Base-by-base conservation (phyloP, 2,329 filamentous ascomycete genomes). In the Curvularia sp. region DNA sequence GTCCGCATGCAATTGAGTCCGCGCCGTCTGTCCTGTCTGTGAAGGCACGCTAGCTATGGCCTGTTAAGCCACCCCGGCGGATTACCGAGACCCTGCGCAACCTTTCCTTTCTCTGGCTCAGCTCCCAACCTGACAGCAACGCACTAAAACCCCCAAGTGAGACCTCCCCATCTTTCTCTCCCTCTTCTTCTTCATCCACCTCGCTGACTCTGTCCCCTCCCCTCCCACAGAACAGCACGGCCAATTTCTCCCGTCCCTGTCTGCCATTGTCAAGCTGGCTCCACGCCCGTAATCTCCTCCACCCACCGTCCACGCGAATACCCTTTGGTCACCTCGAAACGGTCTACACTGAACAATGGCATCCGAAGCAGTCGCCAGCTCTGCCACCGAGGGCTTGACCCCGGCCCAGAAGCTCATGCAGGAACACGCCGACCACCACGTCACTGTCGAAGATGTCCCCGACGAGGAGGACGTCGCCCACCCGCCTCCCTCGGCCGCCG, bases 381-480 rank as follows among this genome's bases (percentile, higher is more conserved):
- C 71, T 71, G 64, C 69, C 49, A 55, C 67, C 56, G 76, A 77
- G 69, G 72, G 71, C 41, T 63, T 77, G 46, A 78, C 78, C 61
- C 73, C 77, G 38, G 78, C 82, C 58, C 85, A 89, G 78, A 85
- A 84, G 80, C 85, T 91, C 62, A 83, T 87, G 71, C 83, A 88
- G 73, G 84, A 87, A 77, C 89, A 91, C 33, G 56, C 52, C 63
- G 73, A 85, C 68, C 85, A 86, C 77, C 84, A 87, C 70, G 85
- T 86, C 65, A 93, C 88, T 24, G 85, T 97, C 65, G 93, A 97
- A 78, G 92, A 97, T 49, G 88, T 86, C 39, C 83, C 85, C 28
- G 93, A 97, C 73, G 92, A 96, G 77, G 91, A 96, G 42, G 86
- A 91, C 64, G 77, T 88, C 64, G 80, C 81, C 65, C 81, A 85